Evolutionary conservation across 331 rosid genomes (phyloP), one percentile per base, ranked within the genome.

Genomic region (Stylosanthes scabra): DNA sequence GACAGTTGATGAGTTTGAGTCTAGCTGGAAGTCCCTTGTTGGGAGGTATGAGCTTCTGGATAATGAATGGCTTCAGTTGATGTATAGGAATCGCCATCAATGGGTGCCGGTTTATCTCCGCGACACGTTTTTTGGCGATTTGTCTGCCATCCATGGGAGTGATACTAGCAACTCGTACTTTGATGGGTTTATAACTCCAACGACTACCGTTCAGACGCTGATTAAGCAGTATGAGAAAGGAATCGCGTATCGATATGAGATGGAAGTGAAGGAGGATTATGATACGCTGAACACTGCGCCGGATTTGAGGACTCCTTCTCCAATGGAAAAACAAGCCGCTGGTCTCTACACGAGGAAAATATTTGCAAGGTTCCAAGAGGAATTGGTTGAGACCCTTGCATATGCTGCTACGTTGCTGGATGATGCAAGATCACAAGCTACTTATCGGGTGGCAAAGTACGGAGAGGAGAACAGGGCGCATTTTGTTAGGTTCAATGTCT

Each of bases 321-420:
- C 86, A 28, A 83, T 78, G 86, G 86, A 83, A 59, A 83, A 83
- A 72, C 83, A 83, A 67, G 84, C 82, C 28, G 87, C 82, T 29
- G 57, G 77, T 66, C 68, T 75, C 34, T 79, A 65, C 64, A 83
- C 87, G 9, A 79, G 83, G 74, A 67, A 71, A 28, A 68, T 83
- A 66, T 83, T 79, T 37, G 68, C 69, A 68, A 83, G 72, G 50
- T 83, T 83, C 58, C 87, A 83, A 46, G 84, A 79, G 66, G 87
- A 83, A 66, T 64, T 83, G 72, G 84, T 83, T 7, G 84, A 79
- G 68, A 79, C 84, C 13, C 87, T 79, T 56, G 82, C 84, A 66
- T 83, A 79, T 75, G 73, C 71, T 37, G 87, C 84, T 60, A 79
- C 80, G 11, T 15, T 76, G 39, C 8, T 39, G 20, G 29, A 61